Evolutionary conservation across 176 grass and related monocot genomes (phyloP), one percentile per base, ranked within the genome.

Genomic region (Oryza glumipatula): DNA sequence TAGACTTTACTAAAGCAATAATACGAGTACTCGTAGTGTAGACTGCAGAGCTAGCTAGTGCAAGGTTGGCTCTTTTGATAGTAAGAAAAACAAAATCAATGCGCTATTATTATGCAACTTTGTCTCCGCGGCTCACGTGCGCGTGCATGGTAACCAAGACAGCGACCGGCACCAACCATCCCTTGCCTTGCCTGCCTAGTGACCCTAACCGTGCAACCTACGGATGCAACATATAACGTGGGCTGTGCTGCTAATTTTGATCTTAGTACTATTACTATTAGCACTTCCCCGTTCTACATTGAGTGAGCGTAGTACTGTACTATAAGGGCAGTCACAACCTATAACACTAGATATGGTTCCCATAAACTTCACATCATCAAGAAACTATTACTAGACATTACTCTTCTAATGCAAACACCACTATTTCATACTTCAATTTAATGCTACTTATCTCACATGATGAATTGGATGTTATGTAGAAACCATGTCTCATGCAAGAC

Each of bases 201-300:
- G 69, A 49, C n/a, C 44, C 51, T 32, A 45, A 36, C 74, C 67
- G 4, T 65, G 75, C 39, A 78, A 19, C 51, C 76, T 52, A 81
- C 11, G 24, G 70, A 13, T 26, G 77, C 77, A 45, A 85, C 83
- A 78, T 56, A 21, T 33, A 77, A 77, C 80, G 49, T 83, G 86
- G 86, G 80, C 22, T 30, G 86, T 80, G 68, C n/a, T 21, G 35
- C 36, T 24, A 28, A 30, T 61, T 49, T 72, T 48, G 75, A 81
- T 23, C 33, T 46, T 46, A 35, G 38, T 73, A 13, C 54, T 39
- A 4, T 66, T 28, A 28, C 3, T 30, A 67, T 30, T 38, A 22
- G 26, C 52, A 10, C 16, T 14, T 7, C 60, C 23, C 76, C 68
- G 51, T 41, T 68, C 69, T 49, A 24, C 38, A 39, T 39, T 39